Conservation (phyloP, 805 yeast species). For the Spathaspora girioi region DNA sequence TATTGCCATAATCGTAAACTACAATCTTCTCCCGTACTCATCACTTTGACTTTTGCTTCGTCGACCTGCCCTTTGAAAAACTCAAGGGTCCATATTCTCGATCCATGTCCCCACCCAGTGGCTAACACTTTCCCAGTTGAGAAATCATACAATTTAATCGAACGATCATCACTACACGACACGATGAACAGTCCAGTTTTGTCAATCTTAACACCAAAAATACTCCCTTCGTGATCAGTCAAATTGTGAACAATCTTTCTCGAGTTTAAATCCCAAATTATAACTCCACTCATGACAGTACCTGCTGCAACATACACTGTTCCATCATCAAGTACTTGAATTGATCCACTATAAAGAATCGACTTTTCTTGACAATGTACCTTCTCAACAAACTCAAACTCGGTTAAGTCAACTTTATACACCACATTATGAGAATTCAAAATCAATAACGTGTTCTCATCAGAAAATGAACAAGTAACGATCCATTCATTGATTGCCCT, state of each 20-base stretch:
- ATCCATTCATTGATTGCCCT: slow-evolving; percentile 77
- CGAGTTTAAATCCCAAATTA: slow-evolving; percentile 65
- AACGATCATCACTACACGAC: slow-evolving; percentile 92
- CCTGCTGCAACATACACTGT: slow-evolving; percentile 74
- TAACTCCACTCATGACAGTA: slow-evolving; percentile 85
- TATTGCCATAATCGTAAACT: slow-evolving; percentile 77
- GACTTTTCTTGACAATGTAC: slow-evolving; percentile 65
- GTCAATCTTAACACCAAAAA: slow-evolving; percentile 73
- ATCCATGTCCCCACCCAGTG: slow-evolving; percentile 95
- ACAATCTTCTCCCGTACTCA: slow-evolving; percentile 82
- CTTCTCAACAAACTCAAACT: slow-evolving; percentile 11
- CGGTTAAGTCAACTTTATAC: slow-evolving; percentile 25
- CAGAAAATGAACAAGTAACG: slow-evolving; percentile 51
- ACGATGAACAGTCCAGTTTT: slow-evolving; percentile 51
- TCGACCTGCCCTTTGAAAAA: slow-evolving; percentile 38
- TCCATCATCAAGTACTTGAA: slow-evolving; percentile 42
- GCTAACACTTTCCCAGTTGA: slow-evolving; percentile 56
- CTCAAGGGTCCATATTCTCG: slow-evolving; percentile 83
- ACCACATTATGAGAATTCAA: slow-evolving; percentile 81
- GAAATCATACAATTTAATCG: slow-evolving; percentile 73
- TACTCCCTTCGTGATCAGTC: slow-evolving; percentile 85
- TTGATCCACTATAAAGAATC: slow-evolving; percentile 82
- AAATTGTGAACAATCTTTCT: slow-evolving; percentile 48
- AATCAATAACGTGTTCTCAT: slow-evolving; percentile 36
- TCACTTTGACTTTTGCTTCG: slow-evolving; percentile 29